These are phyloP conservation scores for Chrysanthemum makinoi DNA, from an alignment of 129 eudicot genomes.

Conservation along the genomic window DNA sequence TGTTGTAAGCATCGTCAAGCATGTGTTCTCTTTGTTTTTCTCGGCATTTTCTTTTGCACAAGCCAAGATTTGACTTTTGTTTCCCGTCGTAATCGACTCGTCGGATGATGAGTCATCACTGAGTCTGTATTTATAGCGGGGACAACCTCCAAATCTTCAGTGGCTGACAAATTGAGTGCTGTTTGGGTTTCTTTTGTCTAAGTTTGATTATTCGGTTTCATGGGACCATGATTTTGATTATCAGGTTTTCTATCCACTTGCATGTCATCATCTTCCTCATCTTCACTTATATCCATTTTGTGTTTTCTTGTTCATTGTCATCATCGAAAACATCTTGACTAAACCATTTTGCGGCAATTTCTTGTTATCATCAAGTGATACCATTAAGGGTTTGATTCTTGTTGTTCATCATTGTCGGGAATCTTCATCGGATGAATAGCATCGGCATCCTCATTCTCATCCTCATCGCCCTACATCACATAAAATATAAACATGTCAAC, in stretches of 20 bases:
- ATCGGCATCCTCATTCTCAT: constrained; percentile 30
- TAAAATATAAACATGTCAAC: no score
- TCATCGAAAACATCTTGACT: constrained; percentile 72
- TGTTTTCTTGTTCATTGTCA: constrained; percentile 37
- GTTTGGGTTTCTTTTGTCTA: constrained; percentile 24
- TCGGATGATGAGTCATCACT: constrained; percentile 75
- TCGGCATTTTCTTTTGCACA: constrained; percentile 82
- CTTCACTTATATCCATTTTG: constrained; percentile 38
- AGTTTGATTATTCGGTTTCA: constrained; percentile 31
- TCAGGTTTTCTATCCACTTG: constrained; percentile 39
- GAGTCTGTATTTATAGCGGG: constrained; percentile 78
- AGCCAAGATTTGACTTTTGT: constrained; percentile 78
- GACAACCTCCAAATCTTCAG: constrained; percentile 74
- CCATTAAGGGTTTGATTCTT: constrained; percentile 75
- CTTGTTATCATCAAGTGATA: constrained; percentile 62
- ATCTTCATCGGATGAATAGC: constrained; percentile 59
- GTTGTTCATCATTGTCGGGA: constrained; percentile 53
- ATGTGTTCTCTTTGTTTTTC: constrained; percentile 73
- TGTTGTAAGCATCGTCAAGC: constrained; percentile 86
- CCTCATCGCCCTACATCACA: no score
- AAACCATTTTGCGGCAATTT: constrained; percentile 73
- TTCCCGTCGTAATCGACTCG: constrained; percentile 64
- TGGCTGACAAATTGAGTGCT: constrained; percentile 35
- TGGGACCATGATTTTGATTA: constrained; percentile 31
- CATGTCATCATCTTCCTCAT: constrained; percentile 53